Evolutionary conservation across 192 early-diverging fungal genomes (phyloP).

Genomic region (Umbelopsis vinacea): DNA sequence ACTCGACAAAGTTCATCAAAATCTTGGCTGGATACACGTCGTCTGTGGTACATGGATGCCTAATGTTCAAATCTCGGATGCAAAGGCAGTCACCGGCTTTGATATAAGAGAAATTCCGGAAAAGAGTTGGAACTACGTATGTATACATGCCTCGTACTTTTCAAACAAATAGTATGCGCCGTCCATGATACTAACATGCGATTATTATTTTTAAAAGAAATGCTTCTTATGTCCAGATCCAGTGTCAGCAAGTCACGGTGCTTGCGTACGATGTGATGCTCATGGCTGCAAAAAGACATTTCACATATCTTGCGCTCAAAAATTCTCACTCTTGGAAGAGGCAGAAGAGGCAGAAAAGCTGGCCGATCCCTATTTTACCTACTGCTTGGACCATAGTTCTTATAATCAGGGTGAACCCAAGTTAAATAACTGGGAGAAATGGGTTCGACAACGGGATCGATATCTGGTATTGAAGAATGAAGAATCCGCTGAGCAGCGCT

Average conservation of each 20-base stretch:
- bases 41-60: conserved; percentile 58
- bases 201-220: conserved; percentile 31
- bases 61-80: conserved; percentile 47
- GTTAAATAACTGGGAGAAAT: conserved; percentile 50
- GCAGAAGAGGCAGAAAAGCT: conserved; percentile 49
- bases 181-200: conserved; percentile 7
- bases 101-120: conserved; percentile 47
- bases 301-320: conserved; percentile 54
- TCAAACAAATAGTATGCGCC: neutral
- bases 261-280: conserved; percentile 54
- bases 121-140: conserved; percentile 54
- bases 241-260: conserved; percentile 43
- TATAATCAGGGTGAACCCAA: conserved; percentile 29
- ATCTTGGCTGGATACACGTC: conserved; percentile 49
- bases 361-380: conserved; percentile 56
- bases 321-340: conserved; percentile 46
- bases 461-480: conserved; percentile 36
- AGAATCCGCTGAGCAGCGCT: conserved; percentile 1
- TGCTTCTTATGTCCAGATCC: conserved; percentile 50
- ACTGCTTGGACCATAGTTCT: conserved; percentile 50
- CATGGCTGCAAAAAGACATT: conserved; percentile 51
- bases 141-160: neutral
- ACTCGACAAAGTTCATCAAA: conserved; percentile 7
- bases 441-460: conserved; percentile 46
- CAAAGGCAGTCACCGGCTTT: conserved; percentile 40